Conservation (phyloP, 306 rosid species). For the Ochetophila trinervis region DNA sequence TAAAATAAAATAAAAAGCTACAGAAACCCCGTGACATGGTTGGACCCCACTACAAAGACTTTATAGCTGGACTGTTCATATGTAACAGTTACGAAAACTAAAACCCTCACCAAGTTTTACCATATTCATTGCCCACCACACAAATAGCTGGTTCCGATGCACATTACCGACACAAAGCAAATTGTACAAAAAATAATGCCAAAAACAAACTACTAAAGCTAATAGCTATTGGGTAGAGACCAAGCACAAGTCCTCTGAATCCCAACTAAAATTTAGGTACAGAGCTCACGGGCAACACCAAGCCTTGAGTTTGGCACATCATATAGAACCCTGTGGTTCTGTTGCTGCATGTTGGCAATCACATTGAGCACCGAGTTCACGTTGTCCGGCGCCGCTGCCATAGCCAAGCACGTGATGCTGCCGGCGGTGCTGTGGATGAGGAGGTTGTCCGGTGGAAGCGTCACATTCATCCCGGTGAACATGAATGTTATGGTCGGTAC, state of each 20-base stretch:
- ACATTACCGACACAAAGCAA: too few relatives aligned
- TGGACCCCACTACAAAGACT: neutral
- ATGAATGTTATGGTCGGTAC: slow-evolving; percentile 75
- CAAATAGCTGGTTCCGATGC: too few relatives aligned
- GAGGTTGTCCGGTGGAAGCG: slow-evolving; percentile 71
- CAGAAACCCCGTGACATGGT: slow-evolving; percentile 22
- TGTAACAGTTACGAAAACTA: too few relatives aligned
- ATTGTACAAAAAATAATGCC: too few relatives aligned
- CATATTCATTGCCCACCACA: neutral
- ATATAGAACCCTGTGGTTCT: slow-evolving; percentile 75
- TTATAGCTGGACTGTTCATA: too few relatives aligned
- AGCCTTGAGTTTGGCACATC: slow-evolving; percentile 83
- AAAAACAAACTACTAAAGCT: neutral
- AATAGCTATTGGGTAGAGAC: neutral
- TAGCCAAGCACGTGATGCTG: slow-evolving; percentile 63
- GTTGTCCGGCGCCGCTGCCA: slow-evolving; percentile 80
- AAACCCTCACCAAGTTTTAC: too few relatives aligned
- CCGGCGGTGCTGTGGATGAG: slow-evolving; percentile 75
- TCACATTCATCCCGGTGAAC: slow-evolving; percentile 87
- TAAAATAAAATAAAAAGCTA: slow-evolving; percentile 3
- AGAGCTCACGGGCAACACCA: slow-evolving; percentile 78
- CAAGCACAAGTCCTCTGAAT: neutral
- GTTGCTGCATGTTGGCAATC: slow-evolving; percentile 94
- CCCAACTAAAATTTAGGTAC: slow-evolving; percentile 38
- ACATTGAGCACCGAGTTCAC: slow-evolving; percentile 88